A percentile compares a stretch with the other conserved stretches of the same genome.
phyloP scores from a whole-genome alignment of 306 rosid species.

The Dryas alaskensis region DNA sequence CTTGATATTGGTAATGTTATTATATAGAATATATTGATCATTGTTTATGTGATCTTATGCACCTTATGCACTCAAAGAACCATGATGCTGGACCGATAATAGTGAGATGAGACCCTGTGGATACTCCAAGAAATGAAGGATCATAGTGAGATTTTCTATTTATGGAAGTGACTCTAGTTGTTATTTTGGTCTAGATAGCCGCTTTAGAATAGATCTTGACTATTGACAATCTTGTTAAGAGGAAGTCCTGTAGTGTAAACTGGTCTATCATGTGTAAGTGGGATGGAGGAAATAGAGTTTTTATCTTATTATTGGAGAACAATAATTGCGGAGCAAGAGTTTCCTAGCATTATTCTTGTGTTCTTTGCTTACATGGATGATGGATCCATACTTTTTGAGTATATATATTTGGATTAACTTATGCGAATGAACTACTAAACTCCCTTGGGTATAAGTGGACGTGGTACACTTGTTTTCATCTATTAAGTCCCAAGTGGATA shows the following conservation, averaged over 20 bases:
- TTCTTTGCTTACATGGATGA: not conserved
- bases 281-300: not conserved
- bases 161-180: not conserved
- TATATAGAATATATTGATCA: too few relatives aligned
- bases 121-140: not conserved
- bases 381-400: not conserved
- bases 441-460: not conserved
- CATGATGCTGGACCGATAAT: too few relatives aligned
- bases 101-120: too few relatives aligned
- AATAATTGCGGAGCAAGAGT: too few relatives aligned
- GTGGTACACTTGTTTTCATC: too few relatives aligned
- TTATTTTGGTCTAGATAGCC: not conserved
- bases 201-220: too few relatives aligned
- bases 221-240: too few relatives aligned
- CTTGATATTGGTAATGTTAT: too few relatives aligned
- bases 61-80: too few relatives aligned
- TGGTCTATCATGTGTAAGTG: not conserved
- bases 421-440: not conserved
- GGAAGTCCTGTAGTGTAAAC: too few relatives aligned
- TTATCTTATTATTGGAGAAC: not conserved
- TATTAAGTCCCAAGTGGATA: too few relatives aligned
- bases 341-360: not conserved
- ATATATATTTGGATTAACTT: not conserved
- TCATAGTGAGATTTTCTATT: not conserved
- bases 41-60: too few relatives aligned